These are phyloP conservation scores for Oehlia diaphana DNA, from an alignment of 192 early-diverging fungal species.

Conservation along the genomic window DNA sequence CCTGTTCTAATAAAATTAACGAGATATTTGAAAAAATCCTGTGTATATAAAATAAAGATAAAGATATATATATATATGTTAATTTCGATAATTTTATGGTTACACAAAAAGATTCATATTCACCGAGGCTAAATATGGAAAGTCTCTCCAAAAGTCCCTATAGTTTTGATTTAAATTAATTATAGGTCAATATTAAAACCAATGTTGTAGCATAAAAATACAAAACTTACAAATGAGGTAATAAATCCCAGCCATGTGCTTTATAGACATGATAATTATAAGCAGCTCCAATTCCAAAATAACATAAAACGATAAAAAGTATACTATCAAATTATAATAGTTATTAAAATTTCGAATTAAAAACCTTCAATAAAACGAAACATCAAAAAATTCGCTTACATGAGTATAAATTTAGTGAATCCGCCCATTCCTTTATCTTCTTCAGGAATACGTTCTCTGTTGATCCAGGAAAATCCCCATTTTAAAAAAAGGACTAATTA, in stretches of 20 bases:
- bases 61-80: too few species aligned
- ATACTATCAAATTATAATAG: background rate
- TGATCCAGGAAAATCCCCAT: background rate
- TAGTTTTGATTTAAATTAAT: background rate
- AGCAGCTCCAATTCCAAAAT: background rate
- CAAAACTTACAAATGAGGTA: background rate
- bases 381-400: background rate
- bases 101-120: too few species aligned
- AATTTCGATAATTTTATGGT: too few species aligned
- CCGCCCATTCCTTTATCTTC: background rate
- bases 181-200: background rate
- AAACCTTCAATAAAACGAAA: background rate
- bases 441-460: background rate
- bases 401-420: background rate
- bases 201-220: too few species aligned
- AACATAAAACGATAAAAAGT: background rate
- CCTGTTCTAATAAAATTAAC: background rate
- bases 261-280: conserved; percentile 5
- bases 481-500: background rate
- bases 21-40: conserved; percentile 1
- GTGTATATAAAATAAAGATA: background rate
- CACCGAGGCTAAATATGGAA: background rate
- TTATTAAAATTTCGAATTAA: background rate
- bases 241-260: conserved; percentile 14
- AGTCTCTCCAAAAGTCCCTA: conserved; percentile 17